These are phyloP conservation scores for Gastrodia elata DNA, from an alignment of 106 monocot species.

Conservation along the genomic window DNA sequence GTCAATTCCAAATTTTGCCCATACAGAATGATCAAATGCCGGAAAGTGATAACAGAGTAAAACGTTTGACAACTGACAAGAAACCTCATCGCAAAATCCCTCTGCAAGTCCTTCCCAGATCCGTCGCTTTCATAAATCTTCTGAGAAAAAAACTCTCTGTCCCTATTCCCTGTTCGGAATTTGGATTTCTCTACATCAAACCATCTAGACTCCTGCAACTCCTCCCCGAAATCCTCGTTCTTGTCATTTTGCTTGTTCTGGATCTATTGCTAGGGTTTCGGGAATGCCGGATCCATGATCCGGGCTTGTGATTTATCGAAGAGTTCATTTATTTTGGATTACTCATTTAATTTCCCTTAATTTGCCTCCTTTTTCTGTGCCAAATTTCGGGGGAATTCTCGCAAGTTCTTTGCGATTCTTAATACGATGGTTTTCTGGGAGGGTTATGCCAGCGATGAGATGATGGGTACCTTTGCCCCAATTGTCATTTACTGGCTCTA, in stretches of 20 bases:
- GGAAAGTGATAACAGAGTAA: not conserved
- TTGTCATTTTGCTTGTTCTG: not conserved
- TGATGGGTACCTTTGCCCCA: conserved; percentile 73
- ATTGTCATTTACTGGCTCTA: conserved; percentile 79
- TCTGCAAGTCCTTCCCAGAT: not conserved
- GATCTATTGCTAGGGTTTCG: not conserved
- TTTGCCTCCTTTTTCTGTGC: not conserved
- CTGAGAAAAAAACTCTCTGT: not conserved
- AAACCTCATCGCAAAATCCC: not conserved
- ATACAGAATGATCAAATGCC: not conserved
- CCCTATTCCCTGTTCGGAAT: not conserved
- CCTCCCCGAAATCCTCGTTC: not conserved
- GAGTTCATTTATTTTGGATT: not conserved
- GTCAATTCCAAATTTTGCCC: not conserved
- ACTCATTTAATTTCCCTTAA: not conserved
- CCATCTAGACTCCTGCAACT: not conserved
- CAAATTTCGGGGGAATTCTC: not conserved
- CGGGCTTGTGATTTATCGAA: not conserved
- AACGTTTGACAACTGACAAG: not conserved
- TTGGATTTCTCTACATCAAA: not conserved
- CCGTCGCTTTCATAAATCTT: not conserved
- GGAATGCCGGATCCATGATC: not conserved
- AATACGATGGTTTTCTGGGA: conserved; percentile 54
- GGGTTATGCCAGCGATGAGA: conserved; percentile 62
- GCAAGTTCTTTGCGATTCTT: not conserved